Conservation (phyloP, 2,329 filamentous ascomycete genomes). For the Colletotrichum australisinense region DNA sequence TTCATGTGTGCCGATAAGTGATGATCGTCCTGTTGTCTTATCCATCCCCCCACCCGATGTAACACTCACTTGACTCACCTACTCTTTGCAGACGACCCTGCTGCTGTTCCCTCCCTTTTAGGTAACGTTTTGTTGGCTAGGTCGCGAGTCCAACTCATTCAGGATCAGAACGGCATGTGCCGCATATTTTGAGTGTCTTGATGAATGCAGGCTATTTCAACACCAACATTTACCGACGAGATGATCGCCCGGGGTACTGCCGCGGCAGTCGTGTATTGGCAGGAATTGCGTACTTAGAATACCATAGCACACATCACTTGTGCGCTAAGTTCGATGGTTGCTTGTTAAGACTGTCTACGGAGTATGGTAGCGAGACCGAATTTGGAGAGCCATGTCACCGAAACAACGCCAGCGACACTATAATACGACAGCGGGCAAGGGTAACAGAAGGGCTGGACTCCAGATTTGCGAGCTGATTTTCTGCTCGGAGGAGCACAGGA, state of each 20-base stretch:
- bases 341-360: constrained; percentile 59
- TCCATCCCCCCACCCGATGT: constrained; percentile 55
- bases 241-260: constrained; percentile 53
- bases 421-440: constrained; percentile 34
- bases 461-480: constrained; percentile 37
- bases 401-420: constrained; percentile 36
- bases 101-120: constrained; percentile 53
- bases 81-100: neutral
- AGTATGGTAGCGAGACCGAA: constrained; percentile 47
- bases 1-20: constrained; percentile 39
- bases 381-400: constrained; percentile 59
- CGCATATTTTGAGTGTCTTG: constrained; percentile 66
- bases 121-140: constrained; percentile 60
- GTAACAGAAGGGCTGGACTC: constrained; percentile 38
- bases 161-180: constrained; percentile 72
- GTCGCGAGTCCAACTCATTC: constrained; percentile 70
- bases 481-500: neutral
- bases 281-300: constrained; percentile 38
- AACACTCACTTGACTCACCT: neutral
- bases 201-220: constrained; percentile 57
- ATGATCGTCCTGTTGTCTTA: constrained; percentile 45
- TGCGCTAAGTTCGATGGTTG: constrained; percentile 64
- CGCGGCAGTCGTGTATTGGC: constrained; percentile 35
- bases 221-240: constrained; percentile 58
- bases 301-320: constrained; percentile 55